Evolutionary conservation across 805 yeast genomes (phyloP), one percentile per base, ranked within the genome.

Genomic region (Starmerella vaccinii): DNA sequence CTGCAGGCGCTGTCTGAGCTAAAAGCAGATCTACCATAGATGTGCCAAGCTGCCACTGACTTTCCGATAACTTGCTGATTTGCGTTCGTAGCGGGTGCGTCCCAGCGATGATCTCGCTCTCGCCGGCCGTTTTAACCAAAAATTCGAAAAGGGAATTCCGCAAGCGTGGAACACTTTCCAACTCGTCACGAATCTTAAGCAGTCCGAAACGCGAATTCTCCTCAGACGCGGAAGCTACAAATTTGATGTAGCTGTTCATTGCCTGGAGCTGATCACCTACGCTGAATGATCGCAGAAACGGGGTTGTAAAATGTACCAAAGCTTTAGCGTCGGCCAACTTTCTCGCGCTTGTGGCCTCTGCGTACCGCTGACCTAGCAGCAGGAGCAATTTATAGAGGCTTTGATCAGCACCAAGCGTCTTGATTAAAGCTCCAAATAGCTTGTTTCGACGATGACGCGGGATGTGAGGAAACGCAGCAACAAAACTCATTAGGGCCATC

Each of bases 391-490:
- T 72, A 58, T 84, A 85, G 55, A 89, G 72, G 2, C 95, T 77
- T 45, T 72, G 68, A 8, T 73, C 71, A 42, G 82, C 70, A 21
- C 90, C 89, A 54, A 92, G 70, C 1, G 96, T 84, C 58, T 74
- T 74, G 15, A 88, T 79, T n/a, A 92, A 73, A 1, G 94, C 81
- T 2, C 84, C 76, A 60, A 85, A 92, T 49, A 92, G 69, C 62
- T 80, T 81, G 37, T 86, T 95, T 60, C 98, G 77, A 68, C 98
- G 84, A 65, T 92, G 98, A 64, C 95, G 80, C 54, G 98, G 98
- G 57, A 92, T 89, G 63, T 92, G 97, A 49, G 82, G 80, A 68
- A 92, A 86, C 1, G 98, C 97, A 52, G 95, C 81, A n/a, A 84
- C 86, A 63, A 92, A 92, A 60, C 95, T 83, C 46, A 92, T 77